These are phyloP conservation scores for Gracilariopsis chorda DNA, from an alignment of 23 red algal species.

Conservation along the genomic window DNA sequence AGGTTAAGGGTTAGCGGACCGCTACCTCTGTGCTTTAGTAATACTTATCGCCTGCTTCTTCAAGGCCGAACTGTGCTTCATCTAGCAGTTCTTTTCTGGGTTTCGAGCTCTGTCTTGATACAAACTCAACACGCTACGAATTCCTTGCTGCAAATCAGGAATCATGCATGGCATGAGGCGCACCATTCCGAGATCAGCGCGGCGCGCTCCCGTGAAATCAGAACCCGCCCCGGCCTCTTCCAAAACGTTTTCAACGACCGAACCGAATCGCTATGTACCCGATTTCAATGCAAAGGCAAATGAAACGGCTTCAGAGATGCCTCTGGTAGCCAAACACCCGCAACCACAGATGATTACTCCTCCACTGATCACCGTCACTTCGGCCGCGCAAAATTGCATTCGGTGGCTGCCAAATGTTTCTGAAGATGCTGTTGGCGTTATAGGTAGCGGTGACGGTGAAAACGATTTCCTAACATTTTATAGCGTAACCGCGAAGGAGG, in stretches of 20 bases:
- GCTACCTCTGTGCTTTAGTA: too few species aligned
- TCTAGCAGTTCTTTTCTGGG: too few species aligned
- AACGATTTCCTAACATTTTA: constrained; percentile 29
- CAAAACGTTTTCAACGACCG: not conserved
- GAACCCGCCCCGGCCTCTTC: not conserved
- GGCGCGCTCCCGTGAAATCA: not conserved
- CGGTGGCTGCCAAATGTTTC: constrained; percentile 35
- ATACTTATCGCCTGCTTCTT: too few species aligned
- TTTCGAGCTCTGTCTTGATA: too few species aligned
- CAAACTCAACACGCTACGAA: too few species aligned
- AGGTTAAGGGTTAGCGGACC: too few species aligned
- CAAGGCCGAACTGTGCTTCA: too few species aligned
- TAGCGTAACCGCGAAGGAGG: not conserved
- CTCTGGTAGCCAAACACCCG: not conserved
- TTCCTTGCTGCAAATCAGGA: not conserved
- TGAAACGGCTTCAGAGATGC: not conserved
- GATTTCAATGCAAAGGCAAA: constrained; percentile 11
- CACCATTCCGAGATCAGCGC: constrained; percentile 58
- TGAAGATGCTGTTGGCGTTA: constrained; percentile 27
- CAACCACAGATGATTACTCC: not conserved
- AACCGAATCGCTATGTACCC: not conserved
- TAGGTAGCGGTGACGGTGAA: constrained; percentile 27
- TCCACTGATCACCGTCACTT: not conserved
- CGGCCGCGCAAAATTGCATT: constrained; percentile 15
- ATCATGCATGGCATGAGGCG: constrained; percentile 41